phyloP scores from a whole-genome alignment of 306 rosid genomes.

The Nissolia schottii region DNA sequence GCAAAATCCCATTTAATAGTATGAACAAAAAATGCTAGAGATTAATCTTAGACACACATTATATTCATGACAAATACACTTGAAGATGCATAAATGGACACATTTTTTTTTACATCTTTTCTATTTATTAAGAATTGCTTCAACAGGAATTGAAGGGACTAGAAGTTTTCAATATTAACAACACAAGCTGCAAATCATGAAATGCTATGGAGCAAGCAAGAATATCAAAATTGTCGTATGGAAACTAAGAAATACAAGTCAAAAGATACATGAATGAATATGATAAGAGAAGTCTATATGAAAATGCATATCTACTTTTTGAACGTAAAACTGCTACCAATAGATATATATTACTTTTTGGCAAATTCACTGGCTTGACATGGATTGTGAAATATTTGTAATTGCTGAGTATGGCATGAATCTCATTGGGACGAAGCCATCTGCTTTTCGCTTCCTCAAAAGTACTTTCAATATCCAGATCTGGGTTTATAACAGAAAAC shows the following conservation, averaged over 20 bases:
- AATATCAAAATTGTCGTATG: neutral
- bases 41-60: neutral
- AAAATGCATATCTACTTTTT: constrained; percentile 14
- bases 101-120: neutral
- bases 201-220: constrained; percentile 7
- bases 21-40: constrained; percentile 11
- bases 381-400: constrained; percentile 66
- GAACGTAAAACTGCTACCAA: constrained; percentile 4
- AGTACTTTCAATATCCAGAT: constrained; percentile 59
- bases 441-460: constrained; percentile 73
- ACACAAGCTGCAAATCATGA: neutral
- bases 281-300: neutral
- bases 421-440: constrained; percentile 99
- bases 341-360: constrained; percentile 59
- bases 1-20: neutral
- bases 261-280: neutral
- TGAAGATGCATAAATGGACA: constrained; percentile 11
- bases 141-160: neutral
- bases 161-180: neutral
- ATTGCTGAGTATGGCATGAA: constrained; percentile 82
- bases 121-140: constrained; percentile 15
- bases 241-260: neutral
- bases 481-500: constrained; percentile 43
- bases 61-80: neutral
- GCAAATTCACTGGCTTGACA: constrained; percentile 79